Evolutionary conservation across 768 basidiomycete genomes (phyloP).

Genomic region (Mrakia hoshinonis): DNA sequence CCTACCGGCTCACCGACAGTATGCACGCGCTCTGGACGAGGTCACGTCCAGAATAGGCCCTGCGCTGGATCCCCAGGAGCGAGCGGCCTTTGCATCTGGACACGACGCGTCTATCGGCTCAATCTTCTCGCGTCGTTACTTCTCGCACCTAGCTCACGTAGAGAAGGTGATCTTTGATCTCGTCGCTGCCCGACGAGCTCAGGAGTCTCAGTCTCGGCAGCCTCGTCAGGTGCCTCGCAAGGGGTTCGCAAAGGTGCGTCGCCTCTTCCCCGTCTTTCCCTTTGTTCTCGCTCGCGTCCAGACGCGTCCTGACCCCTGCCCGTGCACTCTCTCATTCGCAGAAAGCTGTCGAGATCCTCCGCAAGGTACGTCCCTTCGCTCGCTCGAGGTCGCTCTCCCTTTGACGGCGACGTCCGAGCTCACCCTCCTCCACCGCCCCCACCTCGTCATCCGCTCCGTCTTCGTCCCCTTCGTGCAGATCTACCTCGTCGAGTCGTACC

Average conservation of each 20-base stretch:
- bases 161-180: background rate
- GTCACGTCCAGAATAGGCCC: no score
- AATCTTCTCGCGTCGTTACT: no score
- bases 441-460: background rate
- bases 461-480: background rate
- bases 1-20: background rate
- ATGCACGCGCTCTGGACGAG: no score
- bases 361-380: background rate
- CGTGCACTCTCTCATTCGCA: background rate
- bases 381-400: background rate
- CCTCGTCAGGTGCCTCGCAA: background rate
- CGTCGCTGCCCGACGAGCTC: background rate
- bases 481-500: conserved; percentile 22
- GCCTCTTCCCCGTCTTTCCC: background rate
- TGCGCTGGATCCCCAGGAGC: no score
- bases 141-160: background rate
- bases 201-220: background rate
- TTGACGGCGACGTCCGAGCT: background rate
- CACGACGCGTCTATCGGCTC: no score
- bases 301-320: no score
- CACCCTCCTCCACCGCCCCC: background rate
- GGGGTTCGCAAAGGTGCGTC: conserved; percentile 5
- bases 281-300: conserved; percentile 3
- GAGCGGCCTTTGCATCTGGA: no score
- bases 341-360: conserved; percentile 10